These are phyloP conservation scores for Vitis rupestris DNA, from an alignment of 164 flowering plant species.

Conservation along the genomic window DNA sequence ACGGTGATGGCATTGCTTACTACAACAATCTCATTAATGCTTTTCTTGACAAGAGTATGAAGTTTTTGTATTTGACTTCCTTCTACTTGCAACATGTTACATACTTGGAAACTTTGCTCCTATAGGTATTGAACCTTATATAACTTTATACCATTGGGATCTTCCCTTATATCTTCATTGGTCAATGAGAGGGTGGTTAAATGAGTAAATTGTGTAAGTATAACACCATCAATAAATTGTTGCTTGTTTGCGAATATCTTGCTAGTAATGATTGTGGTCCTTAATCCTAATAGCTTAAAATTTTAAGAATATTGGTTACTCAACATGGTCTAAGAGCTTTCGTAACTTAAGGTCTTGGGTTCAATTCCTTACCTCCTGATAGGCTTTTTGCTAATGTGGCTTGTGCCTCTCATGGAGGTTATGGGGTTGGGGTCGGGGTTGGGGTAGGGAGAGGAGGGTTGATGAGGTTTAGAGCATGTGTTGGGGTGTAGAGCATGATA, in stretches of 20 bases:
- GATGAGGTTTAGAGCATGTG: no score
- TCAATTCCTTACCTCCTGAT: no score
- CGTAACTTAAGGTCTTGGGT: no score
- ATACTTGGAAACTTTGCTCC: constrained; percentile 7
- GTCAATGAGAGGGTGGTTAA: constrained; percentile 79
- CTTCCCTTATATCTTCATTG: constrained; percentile 78
- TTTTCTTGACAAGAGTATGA: constrained; percentile 69
- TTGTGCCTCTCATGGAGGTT: no score
- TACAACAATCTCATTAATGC: constrained; percentile 80
- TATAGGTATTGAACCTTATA: constrained; percentile 75
- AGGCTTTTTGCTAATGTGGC: no score
- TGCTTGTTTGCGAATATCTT: neutral
- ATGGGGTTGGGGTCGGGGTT: no score
- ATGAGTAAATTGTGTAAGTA: constrained; percentile 72
- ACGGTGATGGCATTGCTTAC: constrained; percentile 68
- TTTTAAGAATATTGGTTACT: no score
- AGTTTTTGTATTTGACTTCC: neutral
- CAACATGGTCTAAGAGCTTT: no score
- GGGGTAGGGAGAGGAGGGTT: no score
- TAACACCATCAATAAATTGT: neutral
- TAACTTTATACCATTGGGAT: constrained; percentile 93
- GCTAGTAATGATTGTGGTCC: no score
- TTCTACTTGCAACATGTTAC: neutral
- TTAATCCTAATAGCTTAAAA: no score
- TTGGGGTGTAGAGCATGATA: no score